Evolutionary conservation across 352 stramenopile species (phyloP), one percentile per base, ranked within the genome.

Genomic region (Plasmopara muralis): DNA sequence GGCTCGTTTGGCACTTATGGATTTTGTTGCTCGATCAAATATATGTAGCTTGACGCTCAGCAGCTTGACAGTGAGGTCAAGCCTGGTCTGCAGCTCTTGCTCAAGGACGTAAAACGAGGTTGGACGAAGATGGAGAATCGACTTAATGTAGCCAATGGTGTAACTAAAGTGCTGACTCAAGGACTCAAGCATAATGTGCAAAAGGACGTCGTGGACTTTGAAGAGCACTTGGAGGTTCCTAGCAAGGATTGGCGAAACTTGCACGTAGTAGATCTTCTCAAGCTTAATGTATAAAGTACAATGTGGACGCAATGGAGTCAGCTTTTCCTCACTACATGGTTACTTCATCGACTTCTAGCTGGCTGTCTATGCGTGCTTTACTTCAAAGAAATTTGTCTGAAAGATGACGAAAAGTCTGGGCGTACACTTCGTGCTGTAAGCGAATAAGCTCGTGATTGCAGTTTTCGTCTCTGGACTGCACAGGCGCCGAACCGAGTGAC

Each of bases 21-120:
- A 25, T 25, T 25, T 25, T 25, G 20, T 1, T 25, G 20, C 1
- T 25, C 3, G 20, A 25, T 35, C 10, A 2, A 41, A 41, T 41
- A 2, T 0, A 43, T 42, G 7, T 52, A 72, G 64, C 33, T 91
- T 28, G 78, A 89, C 48, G 69, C 58, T 31, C 50, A 74, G 43
- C 71, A 89, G 62, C 66, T 92, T 4, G 60, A 66, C n/a, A 72
- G 52, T 37, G 69, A 81, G 38, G 42, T 46, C 45, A 87, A 83
- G 60, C 67, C 55, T 6, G 78, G 63, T 20, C 50, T 92, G 14
- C 77, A 83, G 35, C 61, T 92, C 13, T 53, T 89, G 46, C 69
- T 87, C 2, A 89, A 89, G 70, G 81, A 92, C 68, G 66, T 84
- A 14, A 92, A 92, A 57, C 78, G 78, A 40, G 74, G 81, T 42